phyloP scores from a whole-genome alignment of 1,284 basidiomycete species.

The Ceraceosorus bombacis region DNA sequence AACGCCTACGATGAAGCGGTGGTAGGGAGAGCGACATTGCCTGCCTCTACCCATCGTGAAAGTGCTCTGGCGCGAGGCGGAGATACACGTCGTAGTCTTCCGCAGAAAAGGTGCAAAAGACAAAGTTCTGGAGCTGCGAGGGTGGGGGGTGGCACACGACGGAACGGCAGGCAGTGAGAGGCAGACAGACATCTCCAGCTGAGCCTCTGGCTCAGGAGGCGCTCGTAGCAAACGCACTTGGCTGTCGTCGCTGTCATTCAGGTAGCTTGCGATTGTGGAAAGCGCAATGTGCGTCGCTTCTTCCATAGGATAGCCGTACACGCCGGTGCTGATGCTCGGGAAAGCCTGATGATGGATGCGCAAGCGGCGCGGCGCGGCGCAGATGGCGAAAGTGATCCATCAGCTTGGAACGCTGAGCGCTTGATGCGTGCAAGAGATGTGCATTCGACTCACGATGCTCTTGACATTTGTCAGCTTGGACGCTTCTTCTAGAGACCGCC shows the following conservation, averaged over 20 bases:
- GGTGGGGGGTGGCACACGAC: background rate
- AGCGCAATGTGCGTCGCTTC: conserved; percentile 29
- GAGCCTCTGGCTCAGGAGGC: background rate
- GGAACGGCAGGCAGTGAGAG: background rate
- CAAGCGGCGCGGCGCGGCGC: background rate
- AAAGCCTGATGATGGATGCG: conserved; percentile 23
- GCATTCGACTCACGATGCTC: conserved; percentile 18
- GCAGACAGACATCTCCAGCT: background rate
- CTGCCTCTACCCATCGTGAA: background rate
- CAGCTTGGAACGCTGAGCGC: background rate
- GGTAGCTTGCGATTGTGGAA: conserved; percentile 25
- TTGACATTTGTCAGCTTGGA: conserved; percentile 11
- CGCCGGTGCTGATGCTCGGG: conserved; percentile 43
- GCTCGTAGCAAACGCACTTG: conserved; percentile 11
- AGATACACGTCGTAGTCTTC: conserved; percentile 23
- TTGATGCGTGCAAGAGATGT: background rate
- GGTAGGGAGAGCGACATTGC: too few relatives aligned
- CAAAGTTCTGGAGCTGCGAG: conserved; percentile 23
- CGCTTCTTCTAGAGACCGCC: conserved; percentile 24
- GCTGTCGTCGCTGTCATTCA: conserved; percentile 15
- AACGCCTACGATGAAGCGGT: background rate
- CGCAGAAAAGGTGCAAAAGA: conserved; percentile 37
- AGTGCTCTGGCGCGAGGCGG: conserved; percentile 9
- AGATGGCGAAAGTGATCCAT: background rate
- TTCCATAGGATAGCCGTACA: conserved; percentile 43